These are phyloP conservation scores for Gnomoniopsis smithogilvyi DNA, from an alignment of 2,329 filamentous ascomycete species.

Conservation along the genomic window DNA sequence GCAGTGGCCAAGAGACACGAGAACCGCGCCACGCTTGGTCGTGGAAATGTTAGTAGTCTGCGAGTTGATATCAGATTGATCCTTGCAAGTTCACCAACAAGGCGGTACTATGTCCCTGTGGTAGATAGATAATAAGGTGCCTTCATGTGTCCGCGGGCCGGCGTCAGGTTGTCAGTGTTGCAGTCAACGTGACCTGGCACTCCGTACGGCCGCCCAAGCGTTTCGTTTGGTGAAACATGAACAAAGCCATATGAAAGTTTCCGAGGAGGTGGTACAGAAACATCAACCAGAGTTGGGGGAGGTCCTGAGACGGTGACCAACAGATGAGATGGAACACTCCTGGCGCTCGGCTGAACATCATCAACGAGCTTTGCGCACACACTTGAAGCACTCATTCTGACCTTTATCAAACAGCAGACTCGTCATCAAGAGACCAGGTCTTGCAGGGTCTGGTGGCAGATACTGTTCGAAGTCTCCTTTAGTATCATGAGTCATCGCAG, in stretches of 20 bases:
- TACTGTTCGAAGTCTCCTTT: background rate
- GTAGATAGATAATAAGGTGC: too few relatives aligned
- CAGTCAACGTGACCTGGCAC: background rate
- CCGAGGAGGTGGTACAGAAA: background rate
- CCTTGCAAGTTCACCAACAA: too few relatives aligned
- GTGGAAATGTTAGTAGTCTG: too few relatives aligned
- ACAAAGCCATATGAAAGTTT: background rate
- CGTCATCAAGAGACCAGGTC: too few relatives aligned
- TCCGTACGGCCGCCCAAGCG: background rate
- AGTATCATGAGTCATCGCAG: background rate
- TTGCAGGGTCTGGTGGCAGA: too few relatives aligned
- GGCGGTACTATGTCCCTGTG: too few relatives aligned
- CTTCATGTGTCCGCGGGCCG: too few relatives aligned
- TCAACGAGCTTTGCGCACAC: background rate
- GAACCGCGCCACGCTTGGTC: too few relatives aligned
- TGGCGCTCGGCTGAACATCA: background rate
- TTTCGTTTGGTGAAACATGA: constrained; percentile 3
- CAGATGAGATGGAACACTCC: background rate
- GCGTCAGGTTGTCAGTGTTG: too few relatives aligned
- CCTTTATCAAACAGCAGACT: background rate
- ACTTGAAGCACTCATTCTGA: background rate
- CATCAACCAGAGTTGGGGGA: background rate
- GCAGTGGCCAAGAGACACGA: background rate
- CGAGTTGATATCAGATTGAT: too few relatives aligned
- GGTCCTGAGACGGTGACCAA: background rate